Evolutionary conservation across 2,329 filamentous ascomycete genomes (phyloP), one percentile per base, ranked within the genome.

Genomic region (Huntiella bhutanensis): DNA sequence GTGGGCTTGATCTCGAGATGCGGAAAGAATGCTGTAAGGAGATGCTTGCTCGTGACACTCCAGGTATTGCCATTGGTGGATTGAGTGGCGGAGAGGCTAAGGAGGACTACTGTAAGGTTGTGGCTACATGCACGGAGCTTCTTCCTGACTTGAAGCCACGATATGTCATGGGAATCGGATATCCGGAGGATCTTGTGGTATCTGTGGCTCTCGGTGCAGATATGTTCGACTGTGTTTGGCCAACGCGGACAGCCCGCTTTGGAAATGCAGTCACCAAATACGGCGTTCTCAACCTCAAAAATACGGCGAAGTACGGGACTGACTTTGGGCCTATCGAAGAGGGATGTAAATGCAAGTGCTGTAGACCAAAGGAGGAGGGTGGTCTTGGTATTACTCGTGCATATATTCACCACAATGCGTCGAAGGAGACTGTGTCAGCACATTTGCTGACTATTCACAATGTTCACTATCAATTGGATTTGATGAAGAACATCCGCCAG

Each of bases 191-290:
- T 57, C 68, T 98, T 47, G 75, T 98, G 2, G 87, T 98, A 35
- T 92, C 85, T 45, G 79, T 95, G 3, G 91, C 91, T 1, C 70
- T 98, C 1, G 91, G 91, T 3, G 91, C 91, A 42, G 91, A 98
- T 63, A 98, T 98, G 91, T 98, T 98, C 59, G 91, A 98, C 63
- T 98, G 92, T 58, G 91, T 98, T 5, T 98, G 91, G 91, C 92
- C 91, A 1, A 96, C 91, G 4, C 72, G 91, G 46, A 98, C 91
- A 33, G 91, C 91, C 58, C 77, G 91, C 33, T 98, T 98, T 58
- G 91, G 92, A 50, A 95, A 95, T 58, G 91, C 88, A 34, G 75
- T 98, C 49, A 95, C 88, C 2, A 73, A 75, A 47, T 56, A 68
- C 37, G 92, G 91, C 8, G 74, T 84, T n/a, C 64, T 95, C 40